A percentile compares a stretch with the other conserved stretches of the same genome.
Evolutionary conservation across 2,329 filamentous ascomycete species (phyloP).

Genomic region (Fusarium sp.): DNA sequence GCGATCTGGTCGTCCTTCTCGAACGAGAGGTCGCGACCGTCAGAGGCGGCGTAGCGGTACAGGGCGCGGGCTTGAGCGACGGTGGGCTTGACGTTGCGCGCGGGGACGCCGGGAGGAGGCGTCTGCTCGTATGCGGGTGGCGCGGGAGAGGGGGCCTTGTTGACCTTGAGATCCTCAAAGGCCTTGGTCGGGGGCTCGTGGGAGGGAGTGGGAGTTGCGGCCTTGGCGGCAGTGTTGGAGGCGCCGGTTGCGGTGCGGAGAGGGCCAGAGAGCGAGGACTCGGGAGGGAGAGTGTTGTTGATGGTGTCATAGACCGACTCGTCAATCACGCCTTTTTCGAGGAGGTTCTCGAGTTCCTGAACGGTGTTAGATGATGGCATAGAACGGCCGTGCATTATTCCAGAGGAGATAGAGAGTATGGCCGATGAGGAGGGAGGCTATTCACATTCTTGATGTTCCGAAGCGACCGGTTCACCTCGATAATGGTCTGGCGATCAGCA

Average conservation of each 20-base stretch:
- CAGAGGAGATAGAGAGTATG: neutral
- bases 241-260: slow-evolving; percentile 53
- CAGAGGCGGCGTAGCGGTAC: slow-evolving; percentile 83
- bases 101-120: slow-evolving; percentile 54
- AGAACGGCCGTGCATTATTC: neutral
- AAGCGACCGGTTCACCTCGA: slow-evolving; percentile 84
- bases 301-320: slow-evolving; percentile 81
- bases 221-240: slow-evolving; percentile 48
- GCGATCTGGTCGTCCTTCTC: slow-evolving; percentile 83
- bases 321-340: slow-evolving; percentile 83
- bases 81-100: slow-evolving; percentile 62
- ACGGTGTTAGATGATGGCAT: slow-evolving; percentile 10
- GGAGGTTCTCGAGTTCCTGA: slow-evolving; percentile 90
- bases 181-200: slow-evolving; percentile 49
- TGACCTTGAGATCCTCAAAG: slow-evolving; percentile 55
- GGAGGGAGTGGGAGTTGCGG: slow-evolving; percentile 43
- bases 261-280: slow-evolving; percentile 67
- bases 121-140: slow-evolving; percentile 65
- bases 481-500: slow-evolving; percentile 67
- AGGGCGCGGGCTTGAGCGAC: slow-evolving; percentile 82
- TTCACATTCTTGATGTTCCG: slow-evolving; percentile 85
- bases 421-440: neutral
- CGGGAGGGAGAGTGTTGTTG: slow-evolving; percentile 77
- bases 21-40: slow-evolving; percentile 84
- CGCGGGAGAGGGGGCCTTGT: slow-evolving; percentile 49